Conservation (phyloP, 805 yeast genomes). For the Metschnikowia gelsemii region DNA sequence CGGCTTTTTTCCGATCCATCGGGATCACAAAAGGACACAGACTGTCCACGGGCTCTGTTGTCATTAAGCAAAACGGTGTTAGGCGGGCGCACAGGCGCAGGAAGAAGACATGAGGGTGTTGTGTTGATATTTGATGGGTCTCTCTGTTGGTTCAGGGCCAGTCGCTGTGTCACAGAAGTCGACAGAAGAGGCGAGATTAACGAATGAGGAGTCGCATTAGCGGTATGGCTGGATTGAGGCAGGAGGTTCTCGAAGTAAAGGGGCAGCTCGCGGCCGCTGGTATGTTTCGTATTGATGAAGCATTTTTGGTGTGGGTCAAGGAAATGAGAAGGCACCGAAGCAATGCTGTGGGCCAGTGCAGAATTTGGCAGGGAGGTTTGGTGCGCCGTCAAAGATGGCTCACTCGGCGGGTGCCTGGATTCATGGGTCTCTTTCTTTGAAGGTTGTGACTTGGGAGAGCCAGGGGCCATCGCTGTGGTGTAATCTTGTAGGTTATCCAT, state of each 20-base stretch:
- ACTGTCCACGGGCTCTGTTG: slow-evolving; percentile 12
- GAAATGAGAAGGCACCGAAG: slow-evolving; percentile 10
- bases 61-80: slow-evolving; percentile 9
- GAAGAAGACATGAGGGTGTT: slow-evolving; percentile 12
- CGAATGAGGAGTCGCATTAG: slow-evolving; percentile 5
- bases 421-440: background rate
- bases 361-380: background rate
- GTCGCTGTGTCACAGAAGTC: slow-evolving; percentile 7
- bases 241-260: slow-evolving; percentile 5
- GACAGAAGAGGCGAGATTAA: slow-evolving; percentile 4
- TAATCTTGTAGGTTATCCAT: too few relatives aligned
- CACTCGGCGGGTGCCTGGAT: background rate
- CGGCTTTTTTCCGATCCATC: slow-evolving; percentile 37
- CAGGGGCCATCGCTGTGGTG: too few relatives aligned
- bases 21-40: slow-evolving; percentile 38
- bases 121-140: slow-evolving; percentile 2
- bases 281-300: slow-evolving; percentile 1
- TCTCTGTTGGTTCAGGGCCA: slow-evolving; percentile 10
- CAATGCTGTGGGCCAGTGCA: slow-evolving; percentile 4
- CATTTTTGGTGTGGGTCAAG: slow-evolving; percentile 10
- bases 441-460: too few relatives aligned
- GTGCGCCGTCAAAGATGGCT: background rate
- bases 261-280: slow-evolving; percentile 7
- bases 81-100: slow-evolving; percentile 11
- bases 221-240: slow-evolving; percentile 7